Evolutionary conservation across 1,284 basidiomycete species (phyloP).

Genomic region (Austropuccinia psidii): DNA sequence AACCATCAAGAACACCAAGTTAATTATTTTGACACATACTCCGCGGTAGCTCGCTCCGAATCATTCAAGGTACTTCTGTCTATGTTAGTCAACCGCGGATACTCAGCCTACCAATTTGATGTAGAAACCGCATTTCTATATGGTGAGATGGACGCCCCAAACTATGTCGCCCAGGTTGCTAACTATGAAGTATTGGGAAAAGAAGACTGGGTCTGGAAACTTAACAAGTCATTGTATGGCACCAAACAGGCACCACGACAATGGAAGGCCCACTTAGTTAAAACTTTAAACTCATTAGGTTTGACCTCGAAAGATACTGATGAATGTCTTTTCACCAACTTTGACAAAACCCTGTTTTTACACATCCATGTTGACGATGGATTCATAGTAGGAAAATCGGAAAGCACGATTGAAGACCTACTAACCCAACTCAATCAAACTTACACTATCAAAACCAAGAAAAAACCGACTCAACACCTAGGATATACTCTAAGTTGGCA

Average conservation of each 20-base stretch:
- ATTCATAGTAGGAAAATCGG: too few relatives aligned
- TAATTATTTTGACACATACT: constrained; percentile 6
- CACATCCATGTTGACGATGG: too few relatives aligned
- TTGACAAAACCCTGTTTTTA: too few relatives aligned
- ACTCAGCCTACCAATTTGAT: constrained; percentile 6
- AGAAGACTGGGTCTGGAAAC: not conserved
- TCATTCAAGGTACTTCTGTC: not conserved
- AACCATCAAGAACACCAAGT: not conserved
- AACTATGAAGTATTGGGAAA: not conserved
- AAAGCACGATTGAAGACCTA: too few relatives aligned
- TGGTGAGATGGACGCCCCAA: not conserved
- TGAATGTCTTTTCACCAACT: too few relatives aligned
- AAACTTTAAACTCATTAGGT: too few relatives aligned
- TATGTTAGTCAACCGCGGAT: not conserved
- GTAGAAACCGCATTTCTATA: not conserved
- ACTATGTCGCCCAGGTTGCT: not conserved
- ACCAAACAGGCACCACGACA: constrained; percentile 3
- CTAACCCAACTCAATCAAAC: too few relatives aligned
- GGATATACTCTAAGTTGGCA: too few relatives aligned
- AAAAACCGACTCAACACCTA: too few relatives aligned
- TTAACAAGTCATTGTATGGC: not conserved
- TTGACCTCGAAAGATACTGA: too few relatives aligned
- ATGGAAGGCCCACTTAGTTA: too few relatives aligned
- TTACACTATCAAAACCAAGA: too few relatives aligned
- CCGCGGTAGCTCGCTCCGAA: not conserved